A percentile compares a stretch with the other conserved stretches of the same genome.
Evolutionary conservation across 1,284 basidiomycete species (phyloP).

Genomic region (Anthracocystis panici-leucophaei): DNA sequence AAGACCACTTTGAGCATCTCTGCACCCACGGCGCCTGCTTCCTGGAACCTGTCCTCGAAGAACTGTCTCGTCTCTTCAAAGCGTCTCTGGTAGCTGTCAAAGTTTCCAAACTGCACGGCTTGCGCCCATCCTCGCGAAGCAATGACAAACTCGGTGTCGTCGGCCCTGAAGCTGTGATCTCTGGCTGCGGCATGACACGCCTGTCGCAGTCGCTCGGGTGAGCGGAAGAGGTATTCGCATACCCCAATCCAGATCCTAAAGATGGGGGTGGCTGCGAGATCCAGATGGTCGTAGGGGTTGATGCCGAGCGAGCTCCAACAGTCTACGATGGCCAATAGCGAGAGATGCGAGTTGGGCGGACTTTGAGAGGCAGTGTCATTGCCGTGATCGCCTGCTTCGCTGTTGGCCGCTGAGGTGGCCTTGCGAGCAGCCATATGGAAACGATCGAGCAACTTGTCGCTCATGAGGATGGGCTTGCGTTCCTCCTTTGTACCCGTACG

Average conservation of each 20-base stretch:
- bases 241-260: slow-evolving; percentile 98
- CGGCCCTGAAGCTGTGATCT: slow-evolving; percentile 83
- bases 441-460: slow-evolving; percentile 86
- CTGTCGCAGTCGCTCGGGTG: slow-evolving; percentile 68
- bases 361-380: slow-evolving; percentile 11
- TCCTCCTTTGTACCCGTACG: slow-evolving; percentile 47
- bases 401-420: slow-evolving; percentile 18
- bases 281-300: slow-evolving; percentile 89
- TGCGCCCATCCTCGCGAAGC: slow-evolving; percentile 89
- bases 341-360: slow-evolving; percentile 87
- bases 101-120: slow-evolving; percentile 86
- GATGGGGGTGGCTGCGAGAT: slow-evolving; percentile 93
- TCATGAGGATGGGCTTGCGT: slow-evolving; percentile 81
- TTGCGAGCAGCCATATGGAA: slow-evolving; percentile 81
- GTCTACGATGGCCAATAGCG: slow-evolving; percentile 98
- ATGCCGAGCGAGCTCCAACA: slow-evolving; percentile 92
- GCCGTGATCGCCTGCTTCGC: slow-evolving; percentile 27
- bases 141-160: slow-evolving; percentile 94
- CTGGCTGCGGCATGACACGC: slow-evolving; percentile 76
- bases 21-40: slow-evolving; percentile 82
- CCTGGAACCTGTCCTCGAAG: slow-evolving; percentile 88
- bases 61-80: slow-evolving; percentile 85
- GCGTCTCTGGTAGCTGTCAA: slow-evolving; percentile 85
- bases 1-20: slow-evolving; percentile 90
- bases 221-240: slow-evolving; percentile 91